Base-by-base conservation (phyloP, 1,284 basidiomycete genomes). In the Leccinum pachyderme region DNA sequence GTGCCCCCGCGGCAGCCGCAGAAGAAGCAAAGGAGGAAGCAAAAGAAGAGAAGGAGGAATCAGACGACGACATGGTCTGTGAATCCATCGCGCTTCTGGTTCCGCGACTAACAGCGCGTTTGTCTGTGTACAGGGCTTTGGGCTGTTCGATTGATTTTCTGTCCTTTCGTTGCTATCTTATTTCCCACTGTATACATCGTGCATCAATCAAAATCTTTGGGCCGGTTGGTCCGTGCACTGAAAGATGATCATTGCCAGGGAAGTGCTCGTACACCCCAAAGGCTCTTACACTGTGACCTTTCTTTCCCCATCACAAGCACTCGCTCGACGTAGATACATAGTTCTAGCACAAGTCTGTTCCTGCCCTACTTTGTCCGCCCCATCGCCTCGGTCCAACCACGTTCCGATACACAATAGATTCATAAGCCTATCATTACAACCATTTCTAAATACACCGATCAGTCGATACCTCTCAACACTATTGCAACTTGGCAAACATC, bases 21-120 rank as follows among this genome's bases (percentile, higher is more conserved):
- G 83, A 83, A 63, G 84, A 81, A 55, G 82, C 77, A 49, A 86
- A 81, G 58, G 82, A 83, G 60, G 83, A 91, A 79, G 86, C 92
- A 77, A 83, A 91, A 80, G 86, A 93, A 74, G 86, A 93, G 80
- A 88, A 95, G 79, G 92, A 93, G 73, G 86, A 89, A 68, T 91
- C 88, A 60, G 93, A 95, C 77, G 89, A 92, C 52, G 93, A 44
- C 43, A 44, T 15, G 24, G 43, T 44, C 7, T 25, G 43, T 44
- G 22, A 31, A 3, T 11, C 4, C 7, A 8, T 29, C 9, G 6
- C 9, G 28, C 37, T 39, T 2, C 37, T 18, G n/a, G 6, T 39
- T 22, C 5, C 37, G 11, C 18, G 37, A 22, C 37, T 39, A 11
- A 39, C 37, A 5, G 37, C 5, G n/a, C 18, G 9, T 39, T 39